phyloP scores from a whole-genome alignment of 345 rosid genomes.

The Dimocarpus longan region DNA sequence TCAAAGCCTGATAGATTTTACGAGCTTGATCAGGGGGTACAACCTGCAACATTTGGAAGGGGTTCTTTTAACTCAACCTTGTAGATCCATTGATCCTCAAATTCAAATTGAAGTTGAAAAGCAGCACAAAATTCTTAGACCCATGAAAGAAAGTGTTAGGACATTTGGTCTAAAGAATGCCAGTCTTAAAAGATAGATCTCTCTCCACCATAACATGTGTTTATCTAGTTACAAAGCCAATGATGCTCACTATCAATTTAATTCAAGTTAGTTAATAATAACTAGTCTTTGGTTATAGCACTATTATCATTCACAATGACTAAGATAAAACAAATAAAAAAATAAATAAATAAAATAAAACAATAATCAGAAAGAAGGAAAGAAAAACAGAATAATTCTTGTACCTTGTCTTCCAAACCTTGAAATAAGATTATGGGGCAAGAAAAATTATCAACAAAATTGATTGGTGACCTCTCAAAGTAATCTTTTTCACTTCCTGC shows the following conservation, averaged over 20 bases:
- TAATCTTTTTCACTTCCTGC: conserved; percentile 72
- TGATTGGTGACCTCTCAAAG: conserved; percentile 85
- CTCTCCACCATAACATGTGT: too few relatives aligned
- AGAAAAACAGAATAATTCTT: conserved; percentile 6
- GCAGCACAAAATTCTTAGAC: background rate
- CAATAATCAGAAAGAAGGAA: background rate
- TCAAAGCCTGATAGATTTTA: conserved; percentile 74
- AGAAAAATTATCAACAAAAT: conserved; percentile 80
- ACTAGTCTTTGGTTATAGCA: too few relatives aligned
- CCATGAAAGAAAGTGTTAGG: background rate
- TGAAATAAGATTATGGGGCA: conserved; percentile 95
- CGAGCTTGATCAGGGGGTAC: conserved; percentile 94
- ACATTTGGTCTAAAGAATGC: background rate
- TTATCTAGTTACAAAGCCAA: too few relatives aligned
- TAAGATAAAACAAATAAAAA: background rate
- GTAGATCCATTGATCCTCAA: too few relatives aligned
- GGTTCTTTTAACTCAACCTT: too few relatives aligned
- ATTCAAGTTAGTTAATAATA: background rate
- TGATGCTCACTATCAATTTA: too few relatives aligned
- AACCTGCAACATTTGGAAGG: conserved; percentile 49
- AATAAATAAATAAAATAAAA: background rate
- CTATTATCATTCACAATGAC: background rate
- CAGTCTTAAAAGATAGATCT: too few relatives aligned
- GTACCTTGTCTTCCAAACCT: conserved; percentile 95
- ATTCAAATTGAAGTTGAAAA: too few relatives aligned